Base-by-base conservation (phyloP, 306 rosid species). In the Lathyrus oleraceus region DNA sequence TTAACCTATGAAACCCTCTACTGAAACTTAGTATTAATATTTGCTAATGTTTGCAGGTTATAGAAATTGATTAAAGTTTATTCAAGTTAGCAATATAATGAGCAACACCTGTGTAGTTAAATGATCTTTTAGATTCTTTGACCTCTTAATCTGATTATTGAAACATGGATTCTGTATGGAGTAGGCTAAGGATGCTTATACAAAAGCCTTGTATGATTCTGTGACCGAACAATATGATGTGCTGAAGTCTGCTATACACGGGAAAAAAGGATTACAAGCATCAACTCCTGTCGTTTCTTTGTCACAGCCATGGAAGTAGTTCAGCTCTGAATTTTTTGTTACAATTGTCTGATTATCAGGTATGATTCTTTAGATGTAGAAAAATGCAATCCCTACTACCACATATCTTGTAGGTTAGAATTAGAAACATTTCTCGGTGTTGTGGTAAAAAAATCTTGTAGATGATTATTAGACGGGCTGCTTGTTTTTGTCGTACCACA, bases 251-350 rank as follows among this genome's bases (percentile, higher is more conserved):
- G 96, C 99, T 13, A 53, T 91, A 72, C 86, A 87, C 39, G 83
- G 87, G 35, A 74, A 66, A 69, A 80, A 81, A 78, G 99, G 96
- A 76, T 70, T 82, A 27, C 21, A 45, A n/a, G 96, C 96, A 56
- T 87, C 97, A 62, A 85, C 76, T 43, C 84, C 87, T 5, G 75
- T 43, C 68, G 82, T 95, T 62, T 81, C 89, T 73, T 75, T 95
- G 85, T 86, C 96, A 25, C 99, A 95, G 78, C 91, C 96, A 8
- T 89, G 99, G 96, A 81, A 71, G 79, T 89, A 88, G 87, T 76
- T 81, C 40, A 43, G 40, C 56, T 71, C 67, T 27, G 67, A 58
- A 58, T 65, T 73, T 60, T 76, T 51, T 43, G 10, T 38, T 70
- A 52, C 69, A 67, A 69, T 36, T 16, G 78, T 69, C 71, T 61